These are phyloP conservation scores for Artemisia argyi DNA, from an alignment of 129 eudicot species.

Conservation along the genomic window DNA sequence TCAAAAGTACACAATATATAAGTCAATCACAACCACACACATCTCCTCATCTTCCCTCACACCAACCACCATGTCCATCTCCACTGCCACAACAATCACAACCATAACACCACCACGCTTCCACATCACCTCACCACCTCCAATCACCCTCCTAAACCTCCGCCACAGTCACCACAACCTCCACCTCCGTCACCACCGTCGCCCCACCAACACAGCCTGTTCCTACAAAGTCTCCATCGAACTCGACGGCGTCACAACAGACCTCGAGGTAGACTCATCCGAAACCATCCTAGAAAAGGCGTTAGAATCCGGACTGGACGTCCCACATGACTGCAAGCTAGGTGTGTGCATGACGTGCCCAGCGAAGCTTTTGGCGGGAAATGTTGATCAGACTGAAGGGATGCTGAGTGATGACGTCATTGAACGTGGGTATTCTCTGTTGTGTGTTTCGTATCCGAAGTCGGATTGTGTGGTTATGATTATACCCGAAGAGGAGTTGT, in stretches of 20 bases:
- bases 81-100: no score
- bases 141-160: constrained; percentile 19
- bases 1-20: no score
- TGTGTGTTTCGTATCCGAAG: constrained; percentile 74
- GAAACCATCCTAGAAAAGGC: constrained; percentile 82
- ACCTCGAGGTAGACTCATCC: constrained; percentile 76
- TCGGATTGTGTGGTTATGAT: constrained; percentile 75
- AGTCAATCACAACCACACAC: no score
- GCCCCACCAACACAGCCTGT: background rate
- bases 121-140: constrained; percentile 35
- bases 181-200: constrained; percentile 20
- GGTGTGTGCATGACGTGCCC: constrained; percentile 99
- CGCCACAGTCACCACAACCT: constrained; percentile 16
- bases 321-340: constrained; percentile 84
- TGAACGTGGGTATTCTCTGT: constrained; percentile 71
- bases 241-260: constrained; percentile 53
- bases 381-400: constrained; percentile 86
- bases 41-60: no score
- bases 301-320: constrained; percentile 52
- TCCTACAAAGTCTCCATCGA: constrained; percentile 63
- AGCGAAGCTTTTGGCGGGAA: constrained; percentile 60
- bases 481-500: constrained; percentile 89
- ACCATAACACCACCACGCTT: background rate
- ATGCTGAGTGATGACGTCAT: constrained; percentile 95
- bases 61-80: no score